phyloP scores from a whole-genome alignment of 2,329 filamentous ascomycete species.

The Rhinocladiella similis region DNA sequence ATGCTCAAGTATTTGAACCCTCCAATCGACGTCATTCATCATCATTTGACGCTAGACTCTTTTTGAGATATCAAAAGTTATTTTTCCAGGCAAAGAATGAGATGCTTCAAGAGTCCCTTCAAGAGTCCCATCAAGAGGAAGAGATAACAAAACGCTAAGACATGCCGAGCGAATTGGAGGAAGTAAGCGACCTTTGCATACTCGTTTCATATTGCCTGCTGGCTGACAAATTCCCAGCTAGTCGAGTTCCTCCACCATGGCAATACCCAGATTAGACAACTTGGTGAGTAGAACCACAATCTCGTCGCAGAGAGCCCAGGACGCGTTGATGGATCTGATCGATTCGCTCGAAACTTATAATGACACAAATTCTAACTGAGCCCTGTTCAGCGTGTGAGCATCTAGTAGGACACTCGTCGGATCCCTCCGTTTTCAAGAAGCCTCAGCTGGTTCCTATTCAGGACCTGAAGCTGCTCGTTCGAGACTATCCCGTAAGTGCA shows the following conservation, averaged over 20 bases:
- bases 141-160: slow-evolving; percentile 39
- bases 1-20: too few species aligned
- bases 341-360: too few species aligned
- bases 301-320: too few species aligned
- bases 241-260: slow-evolving; percentile 92
- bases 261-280: slow-evolving; percentile 84
- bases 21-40: neutral
- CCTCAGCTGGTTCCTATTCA: slow-evolving; percentile 76
- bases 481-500: slow-evolving; percentile 72
- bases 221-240: slow-evolving; percentile 57
- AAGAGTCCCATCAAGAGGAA: neutral
- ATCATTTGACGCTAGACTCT: slow-evolving; percentile 11
- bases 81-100: neutral
- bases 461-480: slow-evolving; percentile 82
- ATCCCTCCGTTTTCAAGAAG: slow-evolving; percentile 81
- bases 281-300: slow-evolving; percentile 53
- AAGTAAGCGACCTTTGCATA: slow-evolving; percentile 51
- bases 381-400: slow-evolving; percentile 71
- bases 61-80: slow-evolving; percentile 17
- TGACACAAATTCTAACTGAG: neutral
- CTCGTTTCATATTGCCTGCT: neutral
- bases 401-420: slow-evolving; percentile 75
- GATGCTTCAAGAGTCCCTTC: neutral
- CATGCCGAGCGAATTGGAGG: slow-evolving; percentile 77
- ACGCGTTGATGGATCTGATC: neutral